phyloP scores from a whole-genome alignment of 768 basidiomycete genomes.

The Roridomyces roridus region DNA sequence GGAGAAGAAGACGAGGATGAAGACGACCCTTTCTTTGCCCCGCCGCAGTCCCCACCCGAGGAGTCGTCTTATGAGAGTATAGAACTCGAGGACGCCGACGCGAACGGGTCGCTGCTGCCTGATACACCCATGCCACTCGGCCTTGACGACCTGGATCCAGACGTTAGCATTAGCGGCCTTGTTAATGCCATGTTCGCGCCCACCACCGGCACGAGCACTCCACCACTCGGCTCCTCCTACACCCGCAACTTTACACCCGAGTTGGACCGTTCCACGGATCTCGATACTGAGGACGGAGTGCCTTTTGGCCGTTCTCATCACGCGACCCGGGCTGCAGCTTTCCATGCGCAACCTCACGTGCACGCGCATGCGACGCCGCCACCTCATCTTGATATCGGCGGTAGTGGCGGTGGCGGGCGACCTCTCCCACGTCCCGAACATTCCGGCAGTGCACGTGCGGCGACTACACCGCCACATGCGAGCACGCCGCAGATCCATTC shows the following conservation, averaged over 20 bases:
- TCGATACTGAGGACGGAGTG: conserved; percentile 69
- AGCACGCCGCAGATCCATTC: not conserved
- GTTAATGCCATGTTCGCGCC: conserved; percentile 72
- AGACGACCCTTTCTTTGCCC: conserved; percentile 50
- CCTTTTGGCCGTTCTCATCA: conserved; percentile 71
- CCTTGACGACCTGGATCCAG: conserved; percentile 45
- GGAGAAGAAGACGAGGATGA: conserved; percentile 35
- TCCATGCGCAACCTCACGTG: conserved; percentile 40
- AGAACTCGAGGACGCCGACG: conserved; percentile 47
- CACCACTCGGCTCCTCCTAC: conserved; percentile 39
- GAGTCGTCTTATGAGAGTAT: conserved; percentile 52
- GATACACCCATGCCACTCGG: conserved; percentile 37
- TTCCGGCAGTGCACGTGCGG: conserved; percentile 22
- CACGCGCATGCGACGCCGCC: conserved; percentile 39
- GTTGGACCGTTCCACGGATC: conserved; percentile 52
- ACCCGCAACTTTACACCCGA: conserved; percentile 12
- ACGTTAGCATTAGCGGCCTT: conserved; percentile 71
- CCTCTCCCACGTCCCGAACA: conserved; percentile 20
- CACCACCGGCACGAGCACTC: conserved; percentile 41
- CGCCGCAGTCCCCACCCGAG: conserved; percentile 35
- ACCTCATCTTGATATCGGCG: conserved; percentile 32
- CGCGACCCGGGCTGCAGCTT: conserved; percentile 55
- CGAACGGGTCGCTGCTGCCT: conserved; percentile 29
- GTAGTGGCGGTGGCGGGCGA: conserved; percentile 12
- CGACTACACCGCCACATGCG: no score